These are phyloP conservation scores for Fusarium acutatum DNA, from an alignment of 2,329 filamentous ascomycete species.

Conservation along the genomic window DNA sequence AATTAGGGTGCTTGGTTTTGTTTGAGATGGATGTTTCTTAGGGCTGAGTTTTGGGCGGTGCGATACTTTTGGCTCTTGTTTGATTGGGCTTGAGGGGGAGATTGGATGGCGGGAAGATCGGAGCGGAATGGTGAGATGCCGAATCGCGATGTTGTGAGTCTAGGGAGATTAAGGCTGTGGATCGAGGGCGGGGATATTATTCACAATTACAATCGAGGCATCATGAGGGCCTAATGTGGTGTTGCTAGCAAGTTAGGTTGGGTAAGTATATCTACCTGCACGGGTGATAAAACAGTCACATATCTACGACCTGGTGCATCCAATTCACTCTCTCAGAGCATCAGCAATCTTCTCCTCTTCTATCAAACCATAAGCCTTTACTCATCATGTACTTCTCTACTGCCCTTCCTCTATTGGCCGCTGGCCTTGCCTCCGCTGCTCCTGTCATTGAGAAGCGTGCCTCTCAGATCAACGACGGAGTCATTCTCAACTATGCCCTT, in stretches of 20 bases:
- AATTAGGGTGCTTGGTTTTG: neutral
- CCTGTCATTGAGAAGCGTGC: constrained; percentile 26
- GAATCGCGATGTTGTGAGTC: neutral
- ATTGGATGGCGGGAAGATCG: neutral
- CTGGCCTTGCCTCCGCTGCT: constrained; percentile 24
- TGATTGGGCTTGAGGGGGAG: neutral
- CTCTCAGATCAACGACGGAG: constrained; percentile 25
- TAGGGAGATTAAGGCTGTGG: neutral
- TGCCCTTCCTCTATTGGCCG: constrained; percentile 13
- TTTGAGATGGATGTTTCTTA: neutral
- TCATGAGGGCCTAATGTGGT: neutral
- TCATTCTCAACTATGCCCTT: constrained; percentile 58
- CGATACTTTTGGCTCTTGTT: neutral
- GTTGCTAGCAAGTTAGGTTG: neutral
- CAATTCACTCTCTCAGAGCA: neutral
- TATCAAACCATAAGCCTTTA: neutral
- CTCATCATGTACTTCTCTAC: constrained; percentile 10
- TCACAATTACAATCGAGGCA: neutral
- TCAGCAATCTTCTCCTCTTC: neutral
- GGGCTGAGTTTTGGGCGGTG: neutral
- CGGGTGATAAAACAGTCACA: neutral
- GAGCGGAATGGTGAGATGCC: constrained; percentile 11
- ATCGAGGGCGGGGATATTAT: neutral
- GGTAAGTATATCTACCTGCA: neutral
- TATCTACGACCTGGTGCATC: neutral